Conservation (phyloP, 805 yeast species). For the Candida awuae region DNA sequence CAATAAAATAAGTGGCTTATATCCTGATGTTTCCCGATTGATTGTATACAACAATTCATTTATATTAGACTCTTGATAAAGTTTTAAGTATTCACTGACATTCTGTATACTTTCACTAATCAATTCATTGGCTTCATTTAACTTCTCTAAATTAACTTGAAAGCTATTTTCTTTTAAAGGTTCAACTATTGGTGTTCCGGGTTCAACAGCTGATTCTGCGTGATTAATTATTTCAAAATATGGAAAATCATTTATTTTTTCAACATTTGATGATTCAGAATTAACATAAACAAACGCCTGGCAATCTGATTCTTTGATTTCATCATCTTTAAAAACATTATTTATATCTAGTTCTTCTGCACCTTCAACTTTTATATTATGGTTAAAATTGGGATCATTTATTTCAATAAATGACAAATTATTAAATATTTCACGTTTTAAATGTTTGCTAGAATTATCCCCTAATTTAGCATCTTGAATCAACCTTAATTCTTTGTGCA, state of each 20-base stretch:
- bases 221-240: constrained; percentile 20
- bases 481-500: constrained; percentile 23
- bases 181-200: constrained; percentile 4
- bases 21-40: constrained; percentile 25
- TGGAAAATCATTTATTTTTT: constrained; percentile 23
- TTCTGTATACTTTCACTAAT: constrained; percentile 22
- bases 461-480: constrained; percentile 24
- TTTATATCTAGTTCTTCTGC: constrained; percentile 11
- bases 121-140: constrained; percentile 23
- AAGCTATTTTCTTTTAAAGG: constrained; percentile 3
- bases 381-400: constrained; percentile 10
- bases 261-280: constrained; percentile 16
- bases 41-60: constrained; percentile 22
- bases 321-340: neutral
- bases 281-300: constrained; percentile 27
- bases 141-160: constrained; percentile 21
- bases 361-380: constrained; percentile 12
- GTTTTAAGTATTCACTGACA: constrained; percentile 21
- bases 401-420: constrained; percentile 27
- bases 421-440: constrained; percentile 23
- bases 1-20: constrained; percentile 22
- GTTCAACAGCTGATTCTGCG: neutral
- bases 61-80: constrained; percentile 24
- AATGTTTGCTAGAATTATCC: constrained; percentile 13
- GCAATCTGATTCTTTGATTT: constrained; percentile 14